Percentiles rank a stretch among this genome's conserved stretches.
phyloP scores from a whole-genome alignment of 257 asterid species.

The Nicotiana noctiflora region DNA sequence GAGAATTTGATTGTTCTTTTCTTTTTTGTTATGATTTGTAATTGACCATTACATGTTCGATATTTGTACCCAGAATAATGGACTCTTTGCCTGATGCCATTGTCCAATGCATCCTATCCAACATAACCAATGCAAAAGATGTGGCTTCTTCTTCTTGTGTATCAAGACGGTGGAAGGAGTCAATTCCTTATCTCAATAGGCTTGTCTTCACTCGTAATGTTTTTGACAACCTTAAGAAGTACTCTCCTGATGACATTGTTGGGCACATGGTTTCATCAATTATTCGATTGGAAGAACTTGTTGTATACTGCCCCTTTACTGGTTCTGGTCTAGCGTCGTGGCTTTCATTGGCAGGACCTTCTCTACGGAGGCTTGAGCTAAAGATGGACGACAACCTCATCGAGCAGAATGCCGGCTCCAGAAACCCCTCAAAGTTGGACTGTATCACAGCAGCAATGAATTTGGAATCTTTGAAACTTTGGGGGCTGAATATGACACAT shows the following conservation, averaged over 20 bases:
- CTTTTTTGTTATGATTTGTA: not conserved
- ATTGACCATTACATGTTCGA: slow-evolving; percentile 36
- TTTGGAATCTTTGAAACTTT: slow-evolving; percentile 80
- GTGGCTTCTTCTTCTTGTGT: slow-evolving; percentile 77
- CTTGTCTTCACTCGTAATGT: slow-evolving; percentile 73
- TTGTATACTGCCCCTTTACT: slow-evolving; percentile 79
- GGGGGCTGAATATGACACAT: slow-evolving; percentile 79
- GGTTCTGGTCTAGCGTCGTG: slow-evolving; percentile 59
- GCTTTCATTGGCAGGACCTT: slow-evolving; percentile 49
- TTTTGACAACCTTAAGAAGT: slow-evolving; percentile 52
- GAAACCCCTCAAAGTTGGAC: slow-evolving; percentile 65
- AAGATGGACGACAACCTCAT: slow-evolving; percentile 61
- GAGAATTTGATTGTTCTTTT: not conserved
- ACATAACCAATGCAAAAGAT: slow-evolving; percentile 64
- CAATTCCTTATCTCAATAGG: slow-evolving; percentile 55
- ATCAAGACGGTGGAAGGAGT: slow-evolving; percentile 87
- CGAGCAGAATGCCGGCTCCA: slow-evolving; percentile 30
- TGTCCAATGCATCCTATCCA: slow-evolving; percentile 60
- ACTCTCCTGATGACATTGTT: slow-evolving; percentile 54
- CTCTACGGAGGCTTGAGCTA: slow-evolving; percentile 72
- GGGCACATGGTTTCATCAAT: slow-evolving; percentile 45
- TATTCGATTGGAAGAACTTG: slow-evolving; percentile 59
- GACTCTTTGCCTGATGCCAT: slow-evolving; percentile 80
- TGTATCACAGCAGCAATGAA: slow-evolving; percentile 55
- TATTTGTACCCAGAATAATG: slow-evolving; percentile 47